Evolutionary conservation across 495 filamentous ascomycete species (phyloP).

Genomic region (Apiosordaria backusii): DNA sequence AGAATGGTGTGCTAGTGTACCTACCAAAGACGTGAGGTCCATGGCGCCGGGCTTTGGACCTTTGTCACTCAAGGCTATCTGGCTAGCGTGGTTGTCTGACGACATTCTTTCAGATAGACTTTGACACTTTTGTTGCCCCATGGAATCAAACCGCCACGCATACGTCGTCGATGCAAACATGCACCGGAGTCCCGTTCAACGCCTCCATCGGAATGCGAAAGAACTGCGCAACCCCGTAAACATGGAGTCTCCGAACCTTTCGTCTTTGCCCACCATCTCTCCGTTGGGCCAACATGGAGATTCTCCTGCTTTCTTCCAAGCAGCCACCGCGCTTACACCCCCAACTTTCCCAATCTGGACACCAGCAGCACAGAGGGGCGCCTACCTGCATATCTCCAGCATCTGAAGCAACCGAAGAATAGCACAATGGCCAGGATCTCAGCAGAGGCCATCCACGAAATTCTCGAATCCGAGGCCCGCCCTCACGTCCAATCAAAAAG

Average conservation of each 20-base stretch:
- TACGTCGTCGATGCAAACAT: background rate
- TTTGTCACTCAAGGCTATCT: background rate
- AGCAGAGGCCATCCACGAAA: background rate
- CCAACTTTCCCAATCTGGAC: background rate
- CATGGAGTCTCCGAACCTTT: background rate
- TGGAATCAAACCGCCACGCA: background rate
- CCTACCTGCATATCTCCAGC: background rate
- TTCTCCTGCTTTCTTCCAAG: background rate
- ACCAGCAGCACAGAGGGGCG: background rate
- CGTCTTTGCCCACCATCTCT: background rate
- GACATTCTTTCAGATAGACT: background rate
- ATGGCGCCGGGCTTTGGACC: background rate
- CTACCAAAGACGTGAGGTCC: background rate
- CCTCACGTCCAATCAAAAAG: background rate
- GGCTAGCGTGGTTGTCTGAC: background rate
- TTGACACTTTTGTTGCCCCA: background rate
- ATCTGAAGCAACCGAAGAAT: background rate
- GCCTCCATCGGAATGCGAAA: background rate
- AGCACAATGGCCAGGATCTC: background rate
- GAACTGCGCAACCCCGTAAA: background rate
- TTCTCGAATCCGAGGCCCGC: background rate
- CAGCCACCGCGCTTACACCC: constrained; percentile 1
- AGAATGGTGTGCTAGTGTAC: background rate
- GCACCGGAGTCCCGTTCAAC: background rate
- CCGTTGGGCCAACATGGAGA: background rate